Percentiles rank a stretch among this genome's conserved stretches.
Evolutionary conservation across 768 basidiomycete genomes (phyloP).

Genomic region (Boletus tylopilopsis): DNA sequence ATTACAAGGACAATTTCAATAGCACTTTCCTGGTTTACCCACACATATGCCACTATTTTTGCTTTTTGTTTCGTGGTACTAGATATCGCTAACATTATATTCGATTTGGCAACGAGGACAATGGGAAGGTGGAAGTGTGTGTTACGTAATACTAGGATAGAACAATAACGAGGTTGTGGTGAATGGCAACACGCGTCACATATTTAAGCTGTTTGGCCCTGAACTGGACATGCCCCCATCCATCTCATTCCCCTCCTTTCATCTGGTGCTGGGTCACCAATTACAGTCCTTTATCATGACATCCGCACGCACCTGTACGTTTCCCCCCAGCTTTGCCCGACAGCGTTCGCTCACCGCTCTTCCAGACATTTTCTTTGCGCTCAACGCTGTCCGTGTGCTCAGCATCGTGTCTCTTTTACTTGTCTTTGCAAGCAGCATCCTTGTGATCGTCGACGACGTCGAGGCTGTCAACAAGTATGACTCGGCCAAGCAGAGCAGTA

Average conservation of each 20-base stretch:
- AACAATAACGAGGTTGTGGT: conserved; percentile 28
- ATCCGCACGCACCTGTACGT: conserved; percentile 43
- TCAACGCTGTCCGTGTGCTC: conserved; percentile 74
- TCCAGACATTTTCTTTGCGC: conserved; percentile 63
- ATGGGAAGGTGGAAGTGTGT: conserved; percentile 18
- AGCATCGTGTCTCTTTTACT: conserved; percentile 78
- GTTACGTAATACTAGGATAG: conserved; percentile 21
- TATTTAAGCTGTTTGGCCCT: no score
- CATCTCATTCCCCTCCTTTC: conserved; percentile 11
- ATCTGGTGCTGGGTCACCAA: conserved; percentile 33
- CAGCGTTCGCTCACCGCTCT: not conserved
- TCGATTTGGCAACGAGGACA: conserved; percentile 22
- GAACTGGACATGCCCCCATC: no score
- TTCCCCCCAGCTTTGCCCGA: conserved; percentile 8
- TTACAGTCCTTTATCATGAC: conserved; percentile 25
- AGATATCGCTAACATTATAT: not conserved
- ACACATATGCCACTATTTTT: conserved; percentile 11
- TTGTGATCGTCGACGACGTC: conserved; percentile 69
- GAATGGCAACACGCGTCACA: conserved; percentile 11
- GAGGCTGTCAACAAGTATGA: conserved; percentile 69
- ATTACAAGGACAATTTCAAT: conserved; percentile 10
- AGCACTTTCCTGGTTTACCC: conserved; percentile 13
- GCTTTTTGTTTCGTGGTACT: conserved; percentile 2
- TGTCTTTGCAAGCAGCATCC: conserved; percentile 76
- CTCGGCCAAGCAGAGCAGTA: conserved; percentile 35